Percentiles rank a stretch among this genome's conserved stretches.
phyloP scores from a whole-genome alignment of 352 stramenopile genomes.

The Thalassiosira hispida region DNA sequence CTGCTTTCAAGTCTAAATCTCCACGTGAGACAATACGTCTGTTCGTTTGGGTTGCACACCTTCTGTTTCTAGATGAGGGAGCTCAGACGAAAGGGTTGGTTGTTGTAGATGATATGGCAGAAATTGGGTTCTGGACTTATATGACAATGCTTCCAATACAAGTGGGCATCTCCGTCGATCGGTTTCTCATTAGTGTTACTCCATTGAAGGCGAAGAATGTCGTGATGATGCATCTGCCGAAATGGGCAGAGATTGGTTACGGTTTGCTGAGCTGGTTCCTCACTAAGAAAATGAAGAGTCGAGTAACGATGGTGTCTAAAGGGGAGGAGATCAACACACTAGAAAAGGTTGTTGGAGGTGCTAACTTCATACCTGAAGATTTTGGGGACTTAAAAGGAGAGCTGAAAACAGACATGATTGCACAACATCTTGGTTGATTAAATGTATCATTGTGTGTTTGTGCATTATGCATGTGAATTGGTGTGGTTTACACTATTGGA shows the following conservation, averaged over 20 bases:
- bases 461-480: background rate
- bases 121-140: conserved; percentile 53
- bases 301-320: conserved; percentile 52
- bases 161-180: conserved; percentile 48
- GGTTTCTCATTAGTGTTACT: conserved; percentile 60
- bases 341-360: conserved; percentile 35
- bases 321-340: conserved; percentile 37
- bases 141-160: conserved; percentile 60
- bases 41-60: conserved; percentile 54
- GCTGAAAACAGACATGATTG: conserved; percentile 42
- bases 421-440: conserved; percentile 9
- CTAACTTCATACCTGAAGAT: conserved; percentile 39
- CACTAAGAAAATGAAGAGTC: conserved; percentile 55
- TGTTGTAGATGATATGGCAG: conserved; percentile 50
- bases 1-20: conserved; percentile 35
- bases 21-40: conserved; percentile 45
- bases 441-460: background rate
- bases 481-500: no score
- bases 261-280: conserved; percentile 55
- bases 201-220: conserved; percentile 59
- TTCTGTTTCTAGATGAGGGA: conserved; percentile 45
- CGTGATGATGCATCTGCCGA: conserved; percentile 53
- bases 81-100: conserved; percentile 52
- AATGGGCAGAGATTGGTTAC: conserved; percentile 54
- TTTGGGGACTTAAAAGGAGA: conserved; percentile 32